Conservation (phyloP, 805 yeast species). For the Yarrowia alimentaria region DNA sequence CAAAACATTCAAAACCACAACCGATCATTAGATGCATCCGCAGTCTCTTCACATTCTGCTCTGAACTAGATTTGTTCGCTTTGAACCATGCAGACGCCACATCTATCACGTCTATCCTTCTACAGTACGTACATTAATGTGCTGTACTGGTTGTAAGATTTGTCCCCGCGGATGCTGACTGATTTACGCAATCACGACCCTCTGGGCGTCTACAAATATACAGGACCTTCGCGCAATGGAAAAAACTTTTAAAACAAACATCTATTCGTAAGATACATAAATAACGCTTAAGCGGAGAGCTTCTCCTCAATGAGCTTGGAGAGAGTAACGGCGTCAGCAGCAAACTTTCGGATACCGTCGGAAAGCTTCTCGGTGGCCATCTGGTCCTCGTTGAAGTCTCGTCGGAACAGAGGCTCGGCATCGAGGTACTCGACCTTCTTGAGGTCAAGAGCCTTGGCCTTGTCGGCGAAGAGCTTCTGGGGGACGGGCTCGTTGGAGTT, state of each 20-base stretch:
- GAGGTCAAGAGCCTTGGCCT: slow-evolving; percentile 54
- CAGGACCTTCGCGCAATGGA: too few relatives aligned
- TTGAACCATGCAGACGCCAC: too few relatives aligned
- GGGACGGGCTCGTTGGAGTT: slow-evolving; percentile 80
- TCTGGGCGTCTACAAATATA: slow-evolving; percentile 1
- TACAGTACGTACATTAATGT: too few relatives aligned
- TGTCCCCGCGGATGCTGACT: too few relatives aligned
- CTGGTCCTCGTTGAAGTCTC: slow-evolving; percentile 87
- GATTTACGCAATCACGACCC: too few relatives aligned
- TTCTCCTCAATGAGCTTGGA: slow-evolving; percentile 39
- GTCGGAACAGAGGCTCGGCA: slow-evolving; percentile 89
- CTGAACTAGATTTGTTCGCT: too few relatives aligned
- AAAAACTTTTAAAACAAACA: neutral
- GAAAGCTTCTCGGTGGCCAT: slow-evolving; percentile 98
- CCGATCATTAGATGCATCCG: too few relatives aligned
- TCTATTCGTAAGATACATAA: slow-evolving; percentile 26
- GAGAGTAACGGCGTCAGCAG: slow-evolving; percentile 87
- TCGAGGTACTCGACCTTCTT: slow-evolving; percentile 77
- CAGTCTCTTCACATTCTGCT: too few relatives aligned
- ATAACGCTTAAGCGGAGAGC: slow-evolving; percentile 26
- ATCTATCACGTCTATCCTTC: too few relatives aligned
- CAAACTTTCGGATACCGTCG: slow-evolving; percentile 96
- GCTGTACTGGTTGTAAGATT: too few relatives aligned
- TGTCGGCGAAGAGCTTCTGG: slow-evolving; percentile 67
- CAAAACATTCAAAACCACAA: slow-evolving; percentile 7